Base-by-base conservation (phyloP, 2,329 filamentous ascomycete genomes). In the Hymenoscyphus scutula region DNA sequence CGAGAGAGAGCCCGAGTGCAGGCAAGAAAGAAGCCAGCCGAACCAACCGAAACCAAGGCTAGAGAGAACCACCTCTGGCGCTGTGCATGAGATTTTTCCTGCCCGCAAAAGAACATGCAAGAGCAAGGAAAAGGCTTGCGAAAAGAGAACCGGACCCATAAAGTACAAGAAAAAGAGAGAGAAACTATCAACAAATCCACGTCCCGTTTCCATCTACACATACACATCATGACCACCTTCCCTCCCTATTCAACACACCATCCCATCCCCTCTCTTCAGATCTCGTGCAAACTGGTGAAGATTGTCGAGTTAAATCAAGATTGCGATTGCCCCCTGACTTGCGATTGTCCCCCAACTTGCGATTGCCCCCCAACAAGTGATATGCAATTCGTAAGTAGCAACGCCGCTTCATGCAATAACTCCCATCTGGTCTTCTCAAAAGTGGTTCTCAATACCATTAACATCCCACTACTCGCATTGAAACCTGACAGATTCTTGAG, bases 341-440 rank as follows among this genome's bases (percentile, higher is more conserved):
- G n/a, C n/a, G n/a, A n/a, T n/a, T n/a, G n/a, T n/a, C n/a, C n/a
- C n/a, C n/a, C n/a, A n/a, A n/a, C n/a, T 37, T 41, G 48, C 27
- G 19, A 23, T n/a, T 32, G 58, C 6, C 34, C 34, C 1, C 69
- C 64, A 38, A 74, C 64, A 60, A 81, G 73, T 65, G 85, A 81
- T 67, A 96, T 90, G 74, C 93, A 97, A 74, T 92, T 95, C 61
- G 82, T 87, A 72, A 98, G 76, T 64, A 97, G 78, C 25, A 85
- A 89, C 34, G 90, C 89, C 38, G 92, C 94, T 76, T 98, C 95
- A 62, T 95, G 89, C 66, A 98, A 79, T 60, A 98, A 78, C 79
- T 98, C 93, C 94, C 94, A 98, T 56, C 92, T 83, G 34, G 92
- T 92, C 70, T 88, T 88, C 67, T 84, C 81, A 74, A 98, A 97